phyloP scores from a whole-genome alignment of 2,329 filamentous ascomycete species.

The Madurella mycetomatis region DNA sequence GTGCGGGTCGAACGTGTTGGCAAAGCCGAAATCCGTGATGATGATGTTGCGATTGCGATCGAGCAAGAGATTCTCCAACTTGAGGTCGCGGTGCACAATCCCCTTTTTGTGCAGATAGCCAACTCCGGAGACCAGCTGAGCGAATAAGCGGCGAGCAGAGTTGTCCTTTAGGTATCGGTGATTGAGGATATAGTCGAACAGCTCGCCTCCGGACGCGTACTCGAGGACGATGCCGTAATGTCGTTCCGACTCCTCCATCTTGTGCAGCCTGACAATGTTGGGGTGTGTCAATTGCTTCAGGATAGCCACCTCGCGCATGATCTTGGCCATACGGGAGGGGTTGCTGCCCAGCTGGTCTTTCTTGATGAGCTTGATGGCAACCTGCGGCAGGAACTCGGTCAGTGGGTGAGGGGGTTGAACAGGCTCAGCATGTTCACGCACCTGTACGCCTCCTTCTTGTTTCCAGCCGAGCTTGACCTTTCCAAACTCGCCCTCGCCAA shows the following conservation, averaged over 20 bases:
- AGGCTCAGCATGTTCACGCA: constrained; percentile 29
- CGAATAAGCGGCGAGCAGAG: constrained; percentile 84
- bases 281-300: constrained; percentile 81
- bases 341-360: constrained; percentile 86
- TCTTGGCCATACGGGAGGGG: constrained; percentile 86
- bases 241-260: constrained; percentile 96
- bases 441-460: constrained; percentile 82
- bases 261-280: constrained; percentile 93
- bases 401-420: neutral
- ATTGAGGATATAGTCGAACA: constrained; percentile 97
- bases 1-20: constrained; percentile 87
- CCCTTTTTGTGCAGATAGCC: constrained; percentile 98
- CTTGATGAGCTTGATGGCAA: constrained; percentile 96
- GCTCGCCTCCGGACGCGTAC: constrained; percentile 93
- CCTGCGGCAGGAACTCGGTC: constrained; percentile 42
- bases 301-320: constrained; percentile 94
- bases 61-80: constrained; percentile 90
- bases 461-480: constrained; percentile 99
- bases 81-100: constrained; percentile 94
- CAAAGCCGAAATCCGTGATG: constrained; percentile 98
- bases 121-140: constrained; percentile 91
- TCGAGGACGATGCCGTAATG: constrained; percentile 98
- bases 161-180: constrained; percentile 95
- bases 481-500: constrained; percentile 96
- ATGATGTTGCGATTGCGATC: constrained; percentile 98